phyloP scores from a whole-genome alignment of 2,329 filamentous ascomycete genomes.

The Chaetoscypha palmicola region DNA sequence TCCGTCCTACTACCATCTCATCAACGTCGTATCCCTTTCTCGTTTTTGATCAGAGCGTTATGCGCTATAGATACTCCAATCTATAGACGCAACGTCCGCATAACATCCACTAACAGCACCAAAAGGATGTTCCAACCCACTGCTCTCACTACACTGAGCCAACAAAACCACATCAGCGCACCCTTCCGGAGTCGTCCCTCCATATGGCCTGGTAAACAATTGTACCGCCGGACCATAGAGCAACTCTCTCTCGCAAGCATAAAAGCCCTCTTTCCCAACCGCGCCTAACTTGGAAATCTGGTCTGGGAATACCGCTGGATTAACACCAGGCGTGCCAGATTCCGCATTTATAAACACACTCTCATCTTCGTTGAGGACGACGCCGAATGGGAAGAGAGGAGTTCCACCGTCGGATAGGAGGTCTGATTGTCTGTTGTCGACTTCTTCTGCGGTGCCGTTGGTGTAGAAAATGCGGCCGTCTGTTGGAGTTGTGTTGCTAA shows the following conservation, averaged over 20 bases:
- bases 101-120: conserved; percentile 36
- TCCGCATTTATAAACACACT: conserved; percentile 34
- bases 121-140: conserved; percentile 35
- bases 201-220: conserved; percentile 36
- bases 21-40: neutral
- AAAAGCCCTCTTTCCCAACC: conserved; percentile 30
- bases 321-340: conserved; percentile 32
- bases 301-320: conserved; percentile 32
- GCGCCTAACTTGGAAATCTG: conserved; percentile 29
- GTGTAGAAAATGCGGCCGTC: conserved; percentile 39
- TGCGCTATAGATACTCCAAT: conserved; percentile 32
- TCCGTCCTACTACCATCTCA: neutral
- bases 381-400: conserved; percentile 34
- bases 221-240: conserved; percentile 35
- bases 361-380: conserved; percentile 31
- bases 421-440: conserved; percentile 29
- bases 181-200: conserved; percentile 29
- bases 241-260: conserved; percentile 38
- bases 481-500: conserved; percentile 17
- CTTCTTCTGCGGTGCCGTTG: conserved; percentile 39
- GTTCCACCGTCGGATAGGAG: conserved; percentile 38
- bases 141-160: conserved; percentile 37
- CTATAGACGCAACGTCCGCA: conserved; percentile 33
- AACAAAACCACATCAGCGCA: conserved; percentile 38
- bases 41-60: neutral